These are phyloP conservation scores for Annulohypoxylon truncatum DNA, from an alignment of 2,329 filamentous ascomycete species.

Conservation along the genomic window DNA sequence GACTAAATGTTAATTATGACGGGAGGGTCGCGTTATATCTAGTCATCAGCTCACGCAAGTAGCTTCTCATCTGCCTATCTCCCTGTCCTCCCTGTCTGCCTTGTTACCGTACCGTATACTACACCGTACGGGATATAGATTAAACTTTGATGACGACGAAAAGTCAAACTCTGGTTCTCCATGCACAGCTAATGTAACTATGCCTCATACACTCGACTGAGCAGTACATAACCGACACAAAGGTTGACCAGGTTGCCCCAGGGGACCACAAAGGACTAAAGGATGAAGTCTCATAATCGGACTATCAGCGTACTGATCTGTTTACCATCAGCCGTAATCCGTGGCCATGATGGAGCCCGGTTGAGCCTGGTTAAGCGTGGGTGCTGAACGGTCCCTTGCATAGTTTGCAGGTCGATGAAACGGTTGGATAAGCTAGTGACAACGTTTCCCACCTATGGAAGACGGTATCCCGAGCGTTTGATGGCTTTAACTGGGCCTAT, in stretches of 20 bases:
- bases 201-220: constrained; percentile 8
- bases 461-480: constrained; percentile 20
- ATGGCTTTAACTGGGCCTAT: constrained; percentile 1
- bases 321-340: constrained; percentile 9
- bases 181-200: constrained; percentile 23
- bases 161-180: constrained; percentile 17
- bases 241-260: neutral
- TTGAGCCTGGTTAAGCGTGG: neutral
- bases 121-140: constrained; percentile 8
- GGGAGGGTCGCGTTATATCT: constrained; percentile 40
- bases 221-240: constrained; percentile 27
- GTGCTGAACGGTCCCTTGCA: constrained; percentile 34
- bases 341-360: constrained; percentile 28
- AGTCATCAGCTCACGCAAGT: constrained; percentile 14
- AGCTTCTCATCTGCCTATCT: constrained; percentile 3
- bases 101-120: constrained; percentile 17
- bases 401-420: constrained; percentile 35
- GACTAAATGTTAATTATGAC: constrained; percentile 27
- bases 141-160: constrained; percentile 24
- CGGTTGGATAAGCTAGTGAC: constrained; percentile 31
- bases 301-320: constrained; percentile 1
- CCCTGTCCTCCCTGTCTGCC: neutral
- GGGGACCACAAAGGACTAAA: constrained; percentile 11
- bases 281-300: constrained; percentile 15
- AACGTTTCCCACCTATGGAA: constrained; percentile 30